Conservation (phyloP, 192 early-diverging fungal species). For the Geosiphon pyriformis region DNA sequence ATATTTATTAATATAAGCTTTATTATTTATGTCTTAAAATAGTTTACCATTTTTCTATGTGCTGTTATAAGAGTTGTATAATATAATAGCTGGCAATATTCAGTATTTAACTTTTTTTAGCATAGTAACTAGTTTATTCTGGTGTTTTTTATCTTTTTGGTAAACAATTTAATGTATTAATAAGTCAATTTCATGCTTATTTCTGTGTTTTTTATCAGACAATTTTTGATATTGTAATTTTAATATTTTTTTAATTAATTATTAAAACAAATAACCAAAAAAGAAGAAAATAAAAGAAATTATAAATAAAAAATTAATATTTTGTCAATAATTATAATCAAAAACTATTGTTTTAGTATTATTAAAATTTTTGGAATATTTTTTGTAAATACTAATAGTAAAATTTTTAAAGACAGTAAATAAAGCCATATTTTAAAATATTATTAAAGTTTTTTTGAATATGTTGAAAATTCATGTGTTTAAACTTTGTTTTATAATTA, state of each 20-base stretch:
- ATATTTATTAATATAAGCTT: too few relatives aligned
- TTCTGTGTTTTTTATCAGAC: too few relatives aligned
- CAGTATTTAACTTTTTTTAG: slow-evolving; percentile 26
- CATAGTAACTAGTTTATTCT: too few relatives aligned
- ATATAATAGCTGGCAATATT: too few relatives aligned
- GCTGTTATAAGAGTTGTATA: too few relatives aligned
- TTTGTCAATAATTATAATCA: too few relatives aligned
- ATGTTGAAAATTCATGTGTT: slow-evolving; percentile 25
- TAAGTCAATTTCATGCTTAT: too few relatives aligned
- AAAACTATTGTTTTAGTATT: too few relatives aligned
- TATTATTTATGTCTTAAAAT: slow-evolving; percentile 26
- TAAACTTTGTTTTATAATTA: slow-evolving; percentile 32
- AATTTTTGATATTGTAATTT: too few relatives aligned
- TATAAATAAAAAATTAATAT: too few relatives aligned
- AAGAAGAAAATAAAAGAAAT: slow-evolving; percentile 23
- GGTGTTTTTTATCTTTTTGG: too few relatives aligned
- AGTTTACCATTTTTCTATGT: slow-evolving; percentile 26
- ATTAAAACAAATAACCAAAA: slow-evolving; percentile 23
- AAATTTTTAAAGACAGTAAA: slow-evolving; percentile 23
- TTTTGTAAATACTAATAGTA: slow-evolving; percentile 23
- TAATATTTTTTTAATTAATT: slow-evolving; percentile 30
- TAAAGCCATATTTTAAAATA: slow-evolving; percentile 28
- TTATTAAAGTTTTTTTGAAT: slow-evolving; percentile 30
- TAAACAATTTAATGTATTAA: too few relatives aligned
- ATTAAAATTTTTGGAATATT: slow-evolving; percentile 26